Conservation (phyloP, 768 basidiomycete species). For the Leucogyrophana mollusca region DNA sequence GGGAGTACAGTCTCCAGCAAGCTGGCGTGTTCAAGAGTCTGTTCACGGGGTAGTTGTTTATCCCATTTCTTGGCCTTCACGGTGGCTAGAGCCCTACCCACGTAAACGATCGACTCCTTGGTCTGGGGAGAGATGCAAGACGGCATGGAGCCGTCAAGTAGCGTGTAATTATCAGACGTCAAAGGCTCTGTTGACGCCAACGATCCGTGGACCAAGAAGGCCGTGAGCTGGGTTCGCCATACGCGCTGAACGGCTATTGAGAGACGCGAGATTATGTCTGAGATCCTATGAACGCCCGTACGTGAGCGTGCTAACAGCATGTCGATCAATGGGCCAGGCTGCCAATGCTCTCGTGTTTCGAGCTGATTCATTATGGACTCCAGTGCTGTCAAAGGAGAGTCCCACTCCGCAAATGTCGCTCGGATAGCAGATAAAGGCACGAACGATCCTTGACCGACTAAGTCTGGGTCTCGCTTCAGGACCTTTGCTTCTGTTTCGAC, state of each 20-base stretch:
- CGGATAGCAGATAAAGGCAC: constrained; percentile 84
- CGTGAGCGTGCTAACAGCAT: constrained; percentile 68
- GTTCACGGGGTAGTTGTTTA: constrained; percentile 66
- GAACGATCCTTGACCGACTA: constrained; percentile 79
- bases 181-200: constrained; percentile 62
- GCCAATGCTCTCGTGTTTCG: constrained; percentile 48
- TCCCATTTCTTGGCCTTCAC: constrained; percentile 80
- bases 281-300: constrained; percentile 77
- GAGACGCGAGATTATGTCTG: constrained; percentile 68
- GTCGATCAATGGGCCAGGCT: constrained; percentile 79
- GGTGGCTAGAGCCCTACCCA: constrained; percentile 84
- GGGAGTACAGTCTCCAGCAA: constrained; percentile 68
- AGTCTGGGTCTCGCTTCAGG: constrained; percentile 66
- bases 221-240: constrained; percentile 82
- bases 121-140: constrained; percentile 71
- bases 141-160: constrained; percentile 70
- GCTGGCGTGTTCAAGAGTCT: constrained; percentile 64
- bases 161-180: constrained; percentile 54
- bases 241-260: constrained; percentile 74
- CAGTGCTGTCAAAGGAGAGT: constrained; percentile 77
- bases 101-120: constrained; percentile 79
- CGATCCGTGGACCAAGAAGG: constrained; percentile 79
- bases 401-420: constrained; percentile 86
- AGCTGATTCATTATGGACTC: constrained; percentile 62
- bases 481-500: constrained; percentile 81